Conservation (phyloP, 1,284 basidiomycete species). For the Cryptococcus sp. region DNA sequence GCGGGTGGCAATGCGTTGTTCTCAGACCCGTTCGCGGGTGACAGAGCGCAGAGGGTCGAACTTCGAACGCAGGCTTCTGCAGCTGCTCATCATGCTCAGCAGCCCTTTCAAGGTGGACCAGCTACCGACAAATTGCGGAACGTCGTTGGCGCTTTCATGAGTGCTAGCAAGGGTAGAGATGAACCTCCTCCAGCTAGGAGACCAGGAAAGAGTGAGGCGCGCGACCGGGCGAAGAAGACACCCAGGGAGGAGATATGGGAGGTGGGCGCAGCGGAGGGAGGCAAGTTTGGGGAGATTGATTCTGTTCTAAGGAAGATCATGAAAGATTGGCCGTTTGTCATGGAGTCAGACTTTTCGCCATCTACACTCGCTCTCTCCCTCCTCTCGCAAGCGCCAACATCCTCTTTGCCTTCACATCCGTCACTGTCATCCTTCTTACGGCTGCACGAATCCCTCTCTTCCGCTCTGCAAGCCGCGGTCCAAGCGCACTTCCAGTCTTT, state of each 20-base stretch:
- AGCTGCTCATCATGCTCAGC: slow-evolving; percentile 25
- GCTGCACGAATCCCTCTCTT: slow-evolving; percentile 43
- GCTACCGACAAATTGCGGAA: slow-evolving; percentile 36
- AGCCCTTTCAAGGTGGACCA: slow-evolving; percentile 20
- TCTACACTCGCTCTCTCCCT: slow-evolving; percentile 86
- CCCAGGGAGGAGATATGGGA: slow-evolving; percentile 31
- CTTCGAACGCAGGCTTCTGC: slow-evolving; percentile 38
- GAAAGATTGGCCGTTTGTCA: slow-evolving; percentile 86
- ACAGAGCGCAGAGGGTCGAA: slow-evolving; percentile 37
- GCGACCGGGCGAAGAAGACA: slow-evolving; percentile 19
- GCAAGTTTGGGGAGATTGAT: slow-evolving; percentile 53
- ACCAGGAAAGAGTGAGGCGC: slow-evolving; percentile 26
- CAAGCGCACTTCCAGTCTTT: slow-evolving; percentile 87
- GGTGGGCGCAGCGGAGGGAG: slow-evolving; percentile 29
- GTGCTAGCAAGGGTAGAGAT: slow-evolving; percentile 25
- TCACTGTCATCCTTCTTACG: slow-evolving; percentile 41
- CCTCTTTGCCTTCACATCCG: slow-evolving; percentile 32
- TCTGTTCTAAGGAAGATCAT: slow-evolving; percentile 77
- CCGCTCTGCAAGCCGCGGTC: slow-evolving; percentile 50
- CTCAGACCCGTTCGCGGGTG: slow-evolving; percentile 45
- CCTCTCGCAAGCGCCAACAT: slow-evolving; percentile 67
- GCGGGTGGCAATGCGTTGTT: slow-evolving; percentile 13
- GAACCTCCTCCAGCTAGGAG: slow-evolving; percentile 16
- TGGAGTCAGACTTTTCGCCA: slow-evolving; percentile 85
- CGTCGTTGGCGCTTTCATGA: slow-evolving; percentile 48